These are phyloP conservation scores for Mitragyna speciosa DNA, from an alignment of 257 asterid genomes.

Conservation along the genomic window DNA sequence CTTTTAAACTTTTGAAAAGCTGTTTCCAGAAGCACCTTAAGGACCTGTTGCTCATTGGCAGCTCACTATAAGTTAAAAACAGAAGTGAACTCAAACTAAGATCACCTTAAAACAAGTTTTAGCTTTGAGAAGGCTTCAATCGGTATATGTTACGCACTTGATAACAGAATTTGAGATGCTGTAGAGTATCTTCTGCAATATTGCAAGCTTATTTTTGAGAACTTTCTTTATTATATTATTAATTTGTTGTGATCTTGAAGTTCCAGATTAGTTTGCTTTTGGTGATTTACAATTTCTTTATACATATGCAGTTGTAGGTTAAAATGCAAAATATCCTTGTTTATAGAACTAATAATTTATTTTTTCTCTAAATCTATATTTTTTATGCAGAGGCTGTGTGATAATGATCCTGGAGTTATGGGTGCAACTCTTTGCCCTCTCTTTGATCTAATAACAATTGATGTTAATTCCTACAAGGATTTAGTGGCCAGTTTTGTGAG, in stretches of 20 bases:
- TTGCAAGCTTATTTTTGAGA: neutral
- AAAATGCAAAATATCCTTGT: neutral
- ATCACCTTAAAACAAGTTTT: neutral
- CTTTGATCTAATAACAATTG: constrained; percentile 71
- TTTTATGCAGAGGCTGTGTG: constrained; percentile 78
- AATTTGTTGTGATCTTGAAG: neutral
- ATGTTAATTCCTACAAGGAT: constrained; percentile 77
- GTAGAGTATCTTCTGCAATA: neutral
- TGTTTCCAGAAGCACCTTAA: neutral
- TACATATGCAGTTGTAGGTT: neutral
- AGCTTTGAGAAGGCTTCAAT: neutral
- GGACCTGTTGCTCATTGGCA: neutral
- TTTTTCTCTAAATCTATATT: constrained; percentile 14
- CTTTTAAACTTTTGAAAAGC: too few species aligned
- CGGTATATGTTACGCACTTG: neutral
- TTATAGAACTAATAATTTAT: neutral
- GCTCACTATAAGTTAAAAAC: neutral
- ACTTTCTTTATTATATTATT: too few species aligned
- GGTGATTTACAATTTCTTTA: neutral
- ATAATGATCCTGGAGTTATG: constrained; percentile 99
- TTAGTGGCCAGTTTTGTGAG: constrained; percentile 83
- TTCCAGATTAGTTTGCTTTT: neutral
- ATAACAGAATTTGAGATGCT: neutral
- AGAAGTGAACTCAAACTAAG: neutral
- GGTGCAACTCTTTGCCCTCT: constrained; percentile 97